Evolutionary conservation across 805 yeast species (phyloP).

Genomic region (Candida odintsovae): DNA sequence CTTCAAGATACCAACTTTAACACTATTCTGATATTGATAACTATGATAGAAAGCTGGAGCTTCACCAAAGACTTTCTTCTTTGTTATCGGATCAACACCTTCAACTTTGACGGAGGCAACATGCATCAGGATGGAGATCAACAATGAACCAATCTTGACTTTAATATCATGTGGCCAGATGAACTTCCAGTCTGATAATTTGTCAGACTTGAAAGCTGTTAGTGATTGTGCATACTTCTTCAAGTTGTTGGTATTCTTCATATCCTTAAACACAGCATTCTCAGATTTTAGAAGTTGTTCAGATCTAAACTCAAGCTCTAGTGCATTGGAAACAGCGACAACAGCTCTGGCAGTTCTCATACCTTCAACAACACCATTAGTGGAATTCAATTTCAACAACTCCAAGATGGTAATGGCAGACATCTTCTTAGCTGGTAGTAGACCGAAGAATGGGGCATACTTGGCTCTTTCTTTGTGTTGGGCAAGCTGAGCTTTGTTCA

Average conservation of each 20-base stretch:
- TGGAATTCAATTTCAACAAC: conserved; percentile 62
- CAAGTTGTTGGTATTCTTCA: conserved; percentile 30
- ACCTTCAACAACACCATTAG: conserved; percentile 74
- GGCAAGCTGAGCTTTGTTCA: conserved; percentile 18
- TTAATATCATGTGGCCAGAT: conserved; percentile 52
- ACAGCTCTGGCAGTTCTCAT: conserved; percentile 82
- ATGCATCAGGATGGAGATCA: conserved; percentile 68
- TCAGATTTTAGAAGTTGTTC: conserved; percentile 58
- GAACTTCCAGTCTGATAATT: conserved; percentile 31
- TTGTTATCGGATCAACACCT: conserved; percentile 78
- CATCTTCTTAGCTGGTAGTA: conserved; percentile 75
- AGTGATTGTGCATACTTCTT: conserved; percentile 21
- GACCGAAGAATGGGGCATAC: conserved; percentile 71
- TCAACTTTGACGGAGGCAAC: conserved; percentile 77
- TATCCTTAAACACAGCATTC: conserved; percentile 47
- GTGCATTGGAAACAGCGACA: conserved; percentile 72
- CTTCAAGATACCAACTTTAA: conserved; percentile 73
- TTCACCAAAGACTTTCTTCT: conserved; percentile 54
- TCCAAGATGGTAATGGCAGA: conserved; percentile 83
- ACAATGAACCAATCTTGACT: conserved; percentile 77
- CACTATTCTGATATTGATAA: conserved; percentile 75
- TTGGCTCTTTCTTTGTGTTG: conserved; percentile 37
- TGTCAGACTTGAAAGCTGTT: conserved; percentile 30
- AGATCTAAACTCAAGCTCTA: conserved; percentile 78
- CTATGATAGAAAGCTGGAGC: conserved; percentile 92